Evolutionary conservation across 2,329 filamentous ascomycete species (phyloP), one percentile per base, ranked within the genome.

Genomic region (Arachnopeziza araneosa): DNA sequence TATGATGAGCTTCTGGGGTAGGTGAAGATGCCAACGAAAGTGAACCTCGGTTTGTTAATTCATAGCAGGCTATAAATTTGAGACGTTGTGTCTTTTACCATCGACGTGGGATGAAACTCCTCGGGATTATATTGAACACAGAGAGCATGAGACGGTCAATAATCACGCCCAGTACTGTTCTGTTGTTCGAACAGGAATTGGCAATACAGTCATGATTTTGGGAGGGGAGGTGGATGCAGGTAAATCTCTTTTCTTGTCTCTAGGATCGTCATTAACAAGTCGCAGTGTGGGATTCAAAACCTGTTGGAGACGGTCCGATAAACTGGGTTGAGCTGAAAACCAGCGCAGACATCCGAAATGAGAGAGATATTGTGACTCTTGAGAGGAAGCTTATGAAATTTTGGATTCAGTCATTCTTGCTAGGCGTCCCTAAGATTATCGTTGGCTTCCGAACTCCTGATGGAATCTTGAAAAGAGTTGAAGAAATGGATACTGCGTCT

Each of bases 321-420:
- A 91, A 93, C 69, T 99, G 93, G 89, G 88, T 98, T 32, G 95
- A 99, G 75, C 82, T 99, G 60, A 99, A 99, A 73, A 99, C 95
- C 0, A 85, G 86, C n/a, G 87, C 84, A 50, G 86, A 89, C 65
- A 86, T 93, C 55, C 79, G 80, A 56, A 83, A 83, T 62, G 81
- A 87, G 1, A 81, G 84, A 53, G 90, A 95, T 69, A 80, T 85
- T 70, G 75, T 87, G 22, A 88, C 86, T 64, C 96, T 93, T 72
- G 90, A 97, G 75, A 84, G 90, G 54, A 98, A 98, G 73, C 81
- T 98, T 58, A 83, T 96, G 75, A 96, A 96, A 70, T 96, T 93
- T 76, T 99, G 95, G 95, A 91, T 93, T 17, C 95, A 98, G 74
- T 96, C 90, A 0, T 99, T 96, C 71, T 80, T 99, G 1, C 86